Base-by-base conservation (phyloP, 495 filamentous ascomycete species). In the Cercophora samala region DNA sequence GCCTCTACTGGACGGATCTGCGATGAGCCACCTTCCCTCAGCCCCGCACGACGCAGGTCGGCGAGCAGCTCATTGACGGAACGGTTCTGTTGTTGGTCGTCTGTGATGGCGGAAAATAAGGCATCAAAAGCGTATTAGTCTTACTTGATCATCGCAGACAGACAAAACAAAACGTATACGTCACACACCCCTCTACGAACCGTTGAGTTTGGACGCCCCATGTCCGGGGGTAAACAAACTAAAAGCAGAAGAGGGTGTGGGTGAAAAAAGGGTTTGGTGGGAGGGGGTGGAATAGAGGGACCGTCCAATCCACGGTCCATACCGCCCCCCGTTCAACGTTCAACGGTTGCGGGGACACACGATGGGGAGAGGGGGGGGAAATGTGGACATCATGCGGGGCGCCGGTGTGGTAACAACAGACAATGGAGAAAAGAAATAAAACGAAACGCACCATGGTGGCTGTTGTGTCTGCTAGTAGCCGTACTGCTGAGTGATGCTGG, bases 61-160 rank as follows among this genome's bases (percentile, higher is more conserved):
- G 78, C 77, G 52, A 86, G 82, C 61, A 83, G 73, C 54, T 85
- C 78, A 68, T 86, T 86, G 70, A 86, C 84, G 22, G 75, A 74
- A 25, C 74, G 77, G 67, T 25, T 61, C 58, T 61, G 5, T 64
- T 65, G 29, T 62, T 46, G 60, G 15, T 21, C 32, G 60, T 29
- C 24, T 21, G 8, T 29, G 58, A 23, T n/a, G 58, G 13, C 15
- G 11, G 37, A 25, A 13, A 62, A 62, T 4, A 66, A 52, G 23
- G 19, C 21, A 66, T 18, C 58, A 25, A 37, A 21, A 21, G 46
- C 51, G 46, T 52, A 18, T 46, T 58, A 24, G 55, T 58, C 52
- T 21, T 56, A 22, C 18, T 17, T 46, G 13, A 46, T 46, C 37
- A 46, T 46, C 37, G 5, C 37, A 46, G 3, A 32, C 29, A n/a